Conservation (phyloP, 192 early-diverging fungal genomes). For the Anaeromyces robustus region DNA sequence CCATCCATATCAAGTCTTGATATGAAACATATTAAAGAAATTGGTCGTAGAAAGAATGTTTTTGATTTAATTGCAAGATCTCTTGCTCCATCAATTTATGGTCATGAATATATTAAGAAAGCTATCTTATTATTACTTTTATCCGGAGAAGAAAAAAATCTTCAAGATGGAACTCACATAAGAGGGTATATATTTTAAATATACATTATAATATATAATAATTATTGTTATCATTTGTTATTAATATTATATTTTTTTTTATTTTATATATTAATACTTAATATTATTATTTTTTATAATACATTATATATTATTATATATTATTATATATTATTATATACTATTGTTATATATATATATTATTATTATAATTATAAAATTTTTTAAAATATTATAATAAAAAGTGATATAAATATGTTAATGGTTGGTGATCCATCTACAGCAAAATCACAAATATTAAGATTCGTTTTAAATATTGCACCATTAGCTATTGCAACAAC, state of each 20-base stretch:
- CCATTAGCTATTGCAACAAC: slow-evolving; percentile 94
- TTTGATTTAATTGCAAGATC: slow-evolving; percentile 73
- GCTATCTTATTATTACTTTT: slow-evolving; percentile 70
- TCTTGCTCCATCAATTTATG: slow-evolving; percentile 64
- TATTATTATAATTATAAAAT: too few species aligned
- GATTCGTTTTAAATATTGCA: slow-evolving; percentile 88
- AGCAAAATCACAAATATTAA: slow-evolving; percentile 94
- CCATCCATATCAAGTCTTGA: slow-evolving; percentile 66
- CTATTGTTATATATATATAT: too few species aligned
- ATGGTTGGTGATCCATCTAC: slow-evolving; percentile 99
- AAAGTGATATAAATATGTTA: slow-evolving; percentile 93
- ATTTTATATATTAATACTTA: too few species aligned
- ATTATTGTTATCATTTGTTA: neutral
- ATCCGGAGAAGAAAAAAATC: slow-evolving; percentile 85
- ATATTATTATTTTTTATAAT: too few species aligned
- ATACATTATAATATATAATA: neutral
- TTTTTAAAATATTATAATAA: slow-evolving; percentile 1
- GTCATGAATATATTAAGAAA: slow-evolving; percentile 49
- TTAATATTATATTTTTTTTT: too few species aligned
- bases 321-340: too few species aligned
- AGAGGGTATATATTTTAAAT: slow-evolving; percentile 39
- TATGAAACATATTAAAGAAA: slow-evolving; percentile 66
- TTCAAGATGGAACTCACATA: slow-evolving; percentile 88
- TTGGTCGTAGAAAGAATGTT: slow-evolving; percentile 45
- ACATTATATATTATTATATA: too few species aligned